phyloP scores from a whole-genome alignment of 2,329 filamentous ascomycete genomes.

The Phymatotrichopsis omnivora region DNA sequence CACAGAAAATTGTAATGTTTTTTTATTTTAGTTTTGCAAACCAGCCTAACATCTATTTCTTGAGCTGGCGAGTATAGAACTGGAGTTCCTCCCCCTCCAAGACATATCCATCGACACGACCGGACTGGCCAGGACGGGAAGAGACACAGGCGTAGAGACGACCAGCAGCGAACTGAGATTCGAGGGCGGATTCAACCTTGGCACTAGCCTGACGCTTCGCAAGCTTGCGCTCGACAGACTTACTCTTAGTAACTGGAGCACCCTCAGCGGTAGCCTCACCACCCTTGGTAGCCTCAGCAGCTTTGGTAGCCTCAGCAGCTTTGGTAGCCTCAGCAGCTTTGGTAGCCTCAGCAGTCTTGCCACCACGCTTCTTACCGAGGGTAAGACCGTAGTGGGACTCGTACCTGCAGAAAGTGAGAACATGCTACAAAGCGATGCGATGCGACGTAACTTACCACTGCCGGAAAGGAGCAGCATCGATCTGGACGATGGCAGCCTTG shows the following conservation, averaged over 20 bases:
- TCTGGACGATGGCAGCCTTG: slow-evolving; percentile 95
- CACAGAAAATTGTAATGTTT: too few relatives aligned
- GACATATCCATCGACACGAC: slow-evolving; percentile 93
- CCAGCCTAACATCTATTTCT: slow-evolving; percentile 93
- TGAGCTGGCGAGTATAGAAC: slow-evolving; percentile 99
- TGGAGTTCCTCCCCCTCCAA: slow-evolving; percentile 98
- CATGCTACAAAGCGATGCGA: neutral
- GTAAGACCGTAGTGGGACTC: slow-evolving; percentile 96
- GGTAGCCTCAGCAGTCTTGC: slow-evolving; percentile 34
- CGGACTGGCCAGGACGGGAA: slow-evolving; percentile 91
- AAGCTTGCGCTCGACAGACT: slow-evolving; percentile 94
- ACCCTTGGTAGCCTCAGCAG: slow-evolving; percentile 48
- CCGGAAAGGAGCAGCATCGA: slow-evolving; percentile 97
- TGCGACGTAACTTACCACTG: slow-evolving; percentile 67
- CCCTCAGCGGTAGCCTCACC: slow-evolving; percentile 38
- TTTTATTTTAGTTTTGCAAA: too few relatives aligned
- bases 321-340: slow-evolving; percentile 40
- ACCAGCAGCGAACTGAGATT: slow-evolving; percentile 99
- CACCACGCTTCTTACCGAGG: slow-evolving; percentile 83
- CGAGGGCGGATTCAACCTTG: slow-evolving; percentile 86
- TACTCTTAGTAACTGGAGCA: slow-evolving; percentile 79
- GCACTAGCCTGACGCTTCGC: slow-evolving; percentile 68
- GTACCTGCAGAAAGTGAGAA: slow-evolving; percentile 43
- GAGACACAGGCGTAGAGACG: slow-evolving; percentile 90
- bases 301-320: slow-evolving; percentile 47